Evolutionary conservation across 2,329 filamentous ascomycete species (phyloP), one percentile per base, ranked within the genome.

Genomic region (Sordariomycetes sp.): DNA sequence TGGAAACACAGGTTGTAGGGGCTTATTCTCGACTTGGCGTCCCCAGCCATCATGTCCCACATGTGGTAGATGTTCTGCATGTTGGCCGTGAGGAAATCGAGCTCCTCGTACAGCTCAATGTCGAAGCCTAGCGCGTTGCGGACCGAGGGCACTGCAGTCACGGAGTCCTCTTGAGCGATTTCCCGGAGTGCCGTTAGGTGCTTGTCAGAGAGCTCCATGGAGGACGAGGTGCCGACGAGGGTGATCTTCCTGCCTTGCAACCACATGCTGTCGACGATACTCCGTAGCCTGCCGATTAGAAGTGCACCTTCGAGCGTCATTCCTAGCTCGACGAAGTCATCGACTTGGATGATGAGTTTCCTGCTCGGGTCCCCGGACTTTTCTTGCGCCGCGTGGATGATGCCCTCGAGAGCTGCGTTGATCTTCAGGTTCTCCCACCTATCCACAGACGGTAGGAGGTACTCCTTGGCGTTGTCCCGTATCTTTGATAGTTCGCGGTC

Each of bases 301-400:
- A 80, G 77, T 1, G 80, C 76, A 12, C 90, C 89, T 59, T 89
- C 83, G 6, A 79, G 68, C 1, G 87, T 85, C 65, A 80, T 79
- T 63, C 79, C 82, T 10, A 99, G 76, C 61, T 95, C 89, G 56
- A 87, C 83, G 64, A 90, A 87, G 67, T 97, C 89, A 66, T 87
- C 82, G 13, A 96, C 73, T 63, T 89, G 89, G 45, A 95, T 76
- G 59, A 97, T 84, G 8, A 90, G 76, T 25, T 76, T 76, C 24
- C 67, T 76, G 66, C 64, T 66, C 63, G 66, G 62, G 53, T 32
- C 62, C 60, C 6, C 67, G 62, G 22, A 61, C 58, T 69, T 72
- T 22, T 65, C 58, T 28, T 77, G 70, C 3, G 75, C 73, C 2
- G 76, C 73, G 52, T 71, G 69, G 28, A 84, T 69, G n/a, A 87